Evolutionary conservation across 768 basidiomycete genomes (phyloP).

Genomic region (Lentinus brumalis): DNA sequence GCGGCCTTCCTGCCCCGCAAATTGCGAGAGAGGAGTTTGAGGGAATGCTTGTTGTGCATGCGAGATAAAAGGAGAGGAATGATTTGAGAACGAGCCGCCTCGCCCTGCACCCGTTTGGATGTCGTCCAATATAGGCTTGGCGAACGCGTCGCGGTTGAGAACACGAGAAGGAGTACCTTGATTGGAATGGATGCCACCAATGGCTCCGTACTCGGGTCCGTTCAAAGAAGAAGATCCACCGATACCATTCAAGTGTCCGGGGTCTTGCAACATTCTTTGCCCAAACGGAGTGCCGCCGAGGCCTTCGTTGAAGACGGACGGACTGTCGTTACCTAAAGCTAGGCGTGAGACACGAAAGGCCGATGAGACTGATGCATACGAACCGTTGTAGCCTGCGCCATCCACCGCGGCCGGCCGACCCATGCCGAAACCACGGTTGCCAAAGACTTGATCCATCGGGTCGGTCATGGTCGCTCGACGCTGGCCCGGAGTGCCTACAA

Average conservation of each 20-base stretch:
- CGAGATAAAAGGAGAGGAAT: slow-evolving; percentile 17
- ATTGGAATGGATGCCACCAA: slow-evolving; percentile 17
- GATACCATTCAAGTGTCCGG: slow-evolving; percentile 11
- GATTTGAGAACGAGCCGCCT: slow-evolving; percentile 20
- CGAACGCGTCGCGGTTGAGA: slow-evolving; percentile 23
- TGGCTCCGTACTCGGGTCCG: slow-evolving; percentile 16
- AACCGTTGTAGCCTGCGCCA: slow-evolving; percentile 39
- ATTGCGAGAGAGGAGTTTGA: slow-evolving; percentile 20
- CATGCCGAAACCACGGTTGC: slow-evolving; percentile 36
- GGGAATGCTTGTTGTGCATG: slow-evolving; percentile 23
- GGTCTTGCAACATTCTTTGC: slow-evolving; percentile 3
- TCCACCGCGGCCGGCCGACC: slow-evolving; percentile 39
- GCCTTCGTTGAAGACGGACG: slow-evolving; percentile 5
- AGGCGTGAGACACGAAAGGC: neutral
- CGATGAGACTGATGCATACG: neutral
- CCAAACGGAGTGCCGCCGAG: slow-evolving; percentile 4
- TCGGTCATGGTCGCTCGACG: slow-evolving; percentile 42
- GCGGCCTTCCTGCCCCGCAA: slow-evolving; percentile 19
- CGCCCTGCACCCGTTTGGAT: neutral
- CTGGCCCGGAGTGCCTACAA: slow-evolving; percentile 5
- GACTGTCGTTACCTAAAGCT: slow-evolving; percentile 2
- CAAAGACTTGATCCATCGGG: slow-evolving; percentile 38
- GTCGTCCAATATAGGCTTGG: slow-evolving; percentile 14
- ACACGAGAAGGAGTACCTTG: slow-evolving; percentile 20
- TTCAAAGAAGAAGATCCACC: slow-evolving; percentile 10